Percentiles rank a stretch among this genome's conserved stretches.
These are phyloP conservation scores for Pseudopyrenochaeta lycopersici DNA, from an alignment of 2,329 filamentous ascomycete genomes.

Conservation along the genomic window DNA sequence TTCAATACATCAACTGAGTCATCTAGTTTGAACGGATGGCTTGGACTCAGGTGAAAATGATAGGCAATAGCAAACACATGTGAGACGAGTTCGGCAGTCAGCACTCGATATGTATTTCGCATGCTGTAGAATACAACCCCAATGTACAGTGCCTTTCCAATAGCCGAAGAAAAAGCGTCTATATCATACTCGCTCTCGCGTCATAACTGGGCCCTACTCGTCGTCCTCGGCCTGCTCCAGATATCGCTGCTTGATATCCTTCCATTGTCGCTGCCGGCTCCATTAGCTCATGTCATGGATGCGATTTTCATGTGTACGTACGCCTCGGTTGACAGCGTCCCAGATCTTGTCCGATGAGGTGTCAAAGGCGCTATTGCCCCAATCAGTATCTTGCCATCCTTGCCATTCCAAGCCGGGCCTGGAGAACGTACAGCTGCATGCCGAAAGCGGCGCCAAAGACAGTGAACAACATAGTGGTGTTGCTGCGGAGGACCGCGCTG, in stretches of 20 bases:
- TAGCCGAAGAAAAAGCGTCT: constrained; percentile 23
- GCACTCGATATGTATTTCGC: constrained; percentile 30
- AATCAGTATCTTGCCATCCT: constrained; percentile 30
- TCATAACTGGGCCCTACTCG: constrained; percentile 38
- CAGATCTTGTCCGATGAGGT: constrained; percentile 83
- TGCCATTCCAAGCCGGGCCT: background rate
- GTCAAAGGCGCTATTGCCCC: constrained; percentile 76
- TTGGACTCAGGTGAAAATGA: background rate
- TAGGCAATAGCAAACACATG: background rate
- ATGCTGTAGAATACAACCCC: constrained; percentile 48
- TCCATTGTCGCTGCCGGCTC: constrained; percentile 88
- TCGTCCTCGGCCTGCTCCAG: constrained; percentile 75
- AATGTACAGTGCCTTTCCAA: constrained; percentile 40
- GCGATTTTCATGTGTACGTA: constrained; percentile 51
- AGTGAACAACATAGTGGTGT: constrained; percentile 84
- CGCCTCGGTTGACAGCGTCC: constrained; percentile 90
- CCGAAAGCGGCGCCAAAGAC: constrained; percentile 90
- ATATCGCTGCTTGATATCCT: constrained; percentile 95
- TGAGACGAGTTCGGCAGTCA: constrained; percentile 3
- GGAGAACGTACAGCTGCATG: constrained; percentile 83
- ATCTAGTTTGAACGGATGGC: background rate
- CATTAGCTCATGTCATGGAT: constrained; percentile 25
- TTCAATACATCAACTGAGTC: too few relatives aligned
- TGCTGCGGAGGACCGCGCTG: constrained; percentile 86
- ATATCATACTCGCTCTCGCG: constrained; percentile 21